These are phyloP conservation scores for Pelargonium nanum DNA, from an alignment of 345 rosid species.

Conservation along the genomic window DNA sequence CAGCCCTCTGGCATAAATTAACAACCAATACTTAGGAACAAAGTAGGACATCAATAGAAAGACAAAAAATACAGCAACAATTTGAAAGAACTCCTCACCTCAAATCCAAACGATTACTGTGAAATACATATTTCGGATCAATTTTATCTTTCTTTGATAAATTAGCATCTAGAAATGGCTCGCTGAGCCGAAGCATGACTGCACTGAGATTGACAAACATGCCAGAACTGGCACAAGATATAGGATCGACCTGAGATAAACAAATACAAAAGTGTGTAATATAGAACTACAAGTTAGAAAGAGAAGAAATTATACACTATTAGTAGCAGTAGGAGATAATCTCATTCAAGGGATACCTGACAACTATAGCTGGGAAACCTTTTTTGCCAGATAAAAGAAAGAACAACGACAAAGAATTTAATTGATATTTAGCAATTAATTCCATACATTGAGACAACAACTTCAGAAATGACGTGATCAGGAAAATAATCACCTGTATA, in stretches of 20 bases:
- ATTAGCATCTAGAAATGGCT: conserved; percentile 80
- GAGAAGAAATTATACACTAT: not conserved
- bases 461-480: not conserved
- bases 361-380: not conserved
- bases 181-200: conserved; percentile 84
- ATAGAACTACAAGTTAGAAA: not conserved
- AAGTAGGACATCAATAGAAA: conserved; percentile 4
- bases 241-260: conserved; percentile 69
- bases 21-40: conserved; percentile 16
- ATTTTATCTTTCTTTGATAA: conserved; percentile 77
- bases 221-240: conserved; percentile 97
- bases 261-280: no score
- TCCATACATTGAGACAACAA: not conserved
- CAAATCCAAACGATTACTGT: conserved; percentile 57
- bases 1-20: conserved; percentile 40
- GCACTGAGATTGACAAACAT: conserved; percentile 97
- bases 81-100: conserved; percentile 35
- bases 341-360: not conserved
- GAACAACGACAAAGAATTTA: conserved; percentile 7
- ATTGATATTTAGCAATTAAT: conserved; percentile 56
- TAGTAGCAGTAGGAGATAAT: not conserved
- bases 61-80: not conserved
- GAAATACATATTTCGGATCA: conserved; percentile 71
- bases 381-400: not conserved
- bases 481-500: conserved; percentile 48